Evolutionary conservation across 2,329 filamentous ascomycete genomes (phyloP).

Genomic region (Dryadomyces sulphureus): DNA sequence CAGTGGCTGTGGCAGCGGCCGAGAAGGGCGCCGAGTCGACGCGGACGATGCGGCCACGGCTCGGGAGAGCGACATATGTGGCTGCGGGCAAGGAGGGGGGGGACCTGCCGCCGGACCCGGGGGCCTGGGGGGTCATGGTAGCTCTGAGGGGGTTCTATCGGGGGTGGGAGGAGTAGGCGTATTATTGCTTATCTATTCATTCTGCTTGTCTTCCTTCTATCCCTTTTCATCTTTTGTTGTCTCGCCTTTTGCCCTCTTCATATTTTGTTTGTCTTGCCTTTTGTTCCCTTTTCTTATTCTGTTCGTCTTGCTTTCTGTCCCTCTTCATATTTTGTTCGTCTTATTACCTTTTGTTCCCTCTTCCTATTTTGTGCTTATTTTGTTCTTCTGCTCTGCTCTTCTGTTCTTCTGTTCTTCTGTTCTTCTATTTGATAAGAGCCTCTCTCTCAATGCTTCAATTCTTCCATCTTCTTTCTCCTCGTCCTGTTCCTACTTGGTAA

Average conservation of each 20-base stretch:
- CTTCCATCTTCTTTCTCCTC: no score
- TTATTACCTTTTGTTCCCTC: background rate
- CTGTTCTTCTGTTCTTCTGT: background rate
- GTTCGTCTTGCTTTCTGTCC: no score
- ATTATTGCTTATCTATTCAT: background rate
- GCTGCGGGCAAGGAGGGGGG: constrained; percentile 32
- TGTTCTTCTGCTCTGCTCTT: background rate
- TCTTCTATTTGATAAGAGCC: no score
- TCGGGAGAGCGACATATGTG: constrained; percentile 56
- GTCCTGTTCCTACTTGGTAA: no score
- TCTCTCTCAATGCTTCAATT: no score
- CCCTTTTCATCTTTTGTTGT: background rate
- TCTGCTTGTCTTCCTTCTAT: background rate
- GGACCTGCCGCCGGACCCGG: constrained; percentile 50
- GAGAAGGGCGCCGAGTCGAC: constrained; percentile 46
- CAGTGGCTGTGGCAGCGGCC: constrained; percentile 42
- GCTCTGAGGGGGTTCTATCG: constrained; percentile 26
- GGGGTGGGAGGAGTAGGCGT: background rate
- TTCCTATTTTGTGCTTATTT: no score
- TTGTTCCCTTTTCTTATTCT: background rate
- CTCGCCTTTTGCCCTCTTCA: background rate
- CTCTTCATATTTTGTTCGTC: background rate
- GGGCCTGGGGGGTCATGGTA: constrained; percentile 54
- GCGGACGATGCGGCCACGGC: constrained; percentile 46
- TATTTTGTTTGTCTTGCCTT: background rate